A percentile compares a stretch with the other conserved stretches of the same genome.
Conservation (phyloP, 495 filamentous ascomycete genomes). For the Podospora bellae-mahoneyi region DNA sequence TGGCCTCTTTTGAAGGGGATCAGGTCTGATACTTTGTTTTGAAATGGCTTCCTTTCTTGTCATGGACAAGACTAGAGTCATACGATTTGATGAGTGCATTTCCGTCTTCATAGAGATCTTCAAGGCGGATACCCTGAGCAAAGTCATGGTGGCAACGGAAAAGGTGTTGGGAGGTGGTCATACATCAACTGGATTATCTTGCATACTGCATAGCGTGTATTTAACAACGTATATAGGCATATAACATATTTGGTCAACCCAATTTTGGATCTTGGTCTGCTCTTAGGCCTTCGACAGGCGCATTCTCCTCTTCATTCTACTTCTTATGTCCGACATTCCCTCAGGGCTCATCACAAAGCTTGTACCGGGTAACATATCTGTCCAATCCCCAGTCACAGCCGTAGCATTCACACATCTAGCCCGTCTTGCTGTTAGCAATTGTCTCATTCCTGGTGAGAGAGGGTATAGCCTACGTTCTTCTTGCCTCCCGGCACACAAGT, state of each 20-base stretch:
- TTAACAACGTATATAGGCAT: constrained; percentile 4
- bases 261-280: not conserved
- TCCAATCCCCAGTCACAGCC: constrained; percentile 11
- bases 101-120: not conserved
- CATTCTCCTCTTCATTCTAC: not conserved
- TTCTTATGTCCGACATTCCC: not conserved
- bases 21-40: not conserved
- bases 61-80: not conserved
- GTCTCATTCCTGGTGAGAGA: not conserved
- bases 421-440: not conserved
- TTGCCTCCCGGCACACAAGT: constrained; percentile 9
- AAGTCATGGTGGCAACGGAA: not conserved
- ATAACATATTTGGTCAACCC: constrained; percentile 9
- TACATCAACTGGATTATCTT: constrained; percentile 15
- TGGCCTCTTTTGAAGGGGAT: constrained; percentile 14
- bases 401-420: constrained; percentile 13
- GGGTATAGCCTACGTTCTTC: constrained; percentile 6
- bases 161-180: constrained; percentile 7
- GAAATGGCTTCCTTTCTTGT: constrained; percentile 3
- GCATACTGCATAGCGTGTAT: constrained; percentile 10
- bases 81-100: constrained; percentile 9
- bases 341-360: constrained; percentile 7
- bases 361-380: constrained; percentile 4
- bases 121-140: not conserved
- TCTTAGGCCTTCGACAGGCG: not conserved